These are phyloP conservation scores for Ramaria sp. DNA, from an alignment of 768 basidiomycete genomes.

Conservation along the genomic window DNA sequence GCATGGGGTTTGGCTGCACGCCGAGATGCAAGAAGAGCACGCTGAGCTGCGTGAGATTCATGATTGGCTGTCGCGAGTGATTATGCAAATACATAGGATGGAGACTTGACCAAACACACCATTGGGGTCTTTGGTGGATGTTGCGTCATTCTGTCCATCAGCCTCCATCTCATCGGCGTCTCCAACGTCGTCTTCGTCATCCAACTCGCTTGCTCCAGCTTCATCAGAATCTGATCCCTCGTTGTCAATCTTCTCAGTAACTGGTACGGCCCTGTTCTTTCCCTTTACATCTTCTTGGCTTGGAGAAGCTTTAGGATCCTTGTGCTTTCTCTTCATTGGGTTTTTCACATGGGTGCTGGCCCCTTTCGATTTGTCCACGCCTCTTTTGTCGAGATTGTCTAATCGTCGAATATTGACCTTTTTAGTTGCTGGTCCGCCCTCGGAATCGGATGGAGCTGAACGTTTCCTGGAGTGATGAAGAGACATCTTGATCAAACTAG, in stretches of 20 bases:
- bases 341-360: not conserved
- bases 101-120: constrained; percentile 28
- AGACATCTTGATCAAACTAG: not conserved
- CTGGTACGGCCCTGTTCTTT: constrained; percentile 52
- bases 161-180: constrained; percentile 24
- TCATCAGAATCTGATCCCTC: constrained; percentile 34
- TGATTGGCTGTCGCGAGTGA: constrained; percentile 15
- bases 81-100: not conserved
- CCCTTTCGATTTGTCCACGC: not conserved
- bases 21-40: constrained; percentile 54
- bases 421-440: constrained; percentile 41
- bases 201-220: constrained; percentile 18
- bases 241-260: constrained; percentile 33
- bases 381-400: not conserved
- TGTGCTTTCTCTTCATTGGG: not conserved
- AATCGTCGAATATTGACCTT: constrained; percentile 37
- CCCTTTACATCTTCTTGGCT: constrained; percentile 21
- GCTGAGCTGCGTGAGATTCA: constrained; percentile 67
- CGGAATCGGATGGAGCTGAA: constrained; percentile 33
- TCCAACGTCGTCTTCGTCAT: constrained; percentile 22
- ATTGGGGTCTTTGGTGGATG: constrained; percentile 40
- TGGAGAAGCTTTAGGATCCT: not conserved
- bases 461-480: constrained; percentile 35
- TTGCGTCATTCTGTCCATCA: constrained; percentile 10
- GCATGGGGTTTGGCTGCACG: constrained; percentile 73